Percentiles rank a stretch among this genome's conserved stretches.
These are phyloP conservation scores for Eleusine indica DNA, from an alignment of 176 grass and related monocot species.

Conservation along the genomic window DNA sequence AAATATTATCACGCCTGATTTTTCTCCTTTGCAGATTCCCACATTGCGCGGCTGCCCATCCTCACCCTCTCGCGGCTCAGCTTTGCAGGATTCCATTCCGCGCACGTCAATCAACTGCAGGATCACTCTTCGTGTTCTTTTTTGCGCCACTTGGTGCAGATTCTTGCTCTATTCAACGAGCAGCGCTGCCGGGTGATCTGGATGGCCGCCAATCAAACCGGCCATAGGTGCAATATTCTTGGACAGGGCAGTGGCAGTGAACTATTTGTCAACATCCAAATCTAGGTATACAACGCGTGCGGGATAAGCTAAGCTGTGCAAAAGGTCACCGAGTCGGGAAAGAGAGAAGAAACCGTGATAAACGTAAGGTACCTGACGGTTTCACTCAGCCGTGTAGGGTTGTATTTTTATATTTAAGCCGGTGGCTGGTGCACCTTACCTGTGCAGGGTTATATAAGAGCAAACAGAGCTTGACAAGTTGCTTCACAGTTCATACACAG, in stretches of 20 bases:
- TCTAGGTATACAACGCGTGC: constrained; percentile 22
- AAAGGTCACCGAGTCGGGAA: not conserved
- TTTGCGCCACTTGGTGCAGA: constrained; percentile 40
- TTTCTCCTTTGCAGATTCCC: constrained; percentile 41
- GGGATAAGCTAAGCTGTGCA: constrained; percentile 29
- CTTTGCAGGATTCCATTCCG: constrained; percentile 42
- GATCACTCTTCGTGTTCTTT: not conserved
- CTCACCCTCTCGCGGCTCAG: not conserved
- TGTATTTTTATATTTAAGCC: not conserved
- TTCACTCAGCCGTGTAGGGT: not conserved
- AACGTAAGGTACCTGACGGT: constrained; percentile 3
- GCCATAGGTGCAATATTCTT: constrained; percentile 27
- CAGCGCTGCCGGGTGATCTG: not conserved
- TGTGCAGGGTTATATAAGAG: constrained; percentile 38
- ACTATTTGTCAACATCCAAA: not conserved
- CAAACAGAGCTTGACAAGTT: not conserved
- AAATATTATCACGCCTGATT: not conserved
- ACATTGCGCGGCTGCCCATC: constrained; percentile 25
- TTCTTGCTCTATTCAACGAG: constrained; percentile 45
- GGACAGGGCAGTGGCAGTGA: constrained; percentile 7
- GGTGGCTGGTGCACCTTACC: not conserved
- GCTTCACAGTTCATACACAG: not conserved
- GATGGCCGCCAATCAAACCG: constrained; percentile 5
- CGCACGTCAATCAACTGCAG: not conserved
- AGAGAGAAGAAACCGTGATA: constrained; percentile 8